These are phyloP conservation scores for Termitomyces sp. DNA, from an alignment of 768 basidiomycete species.

Conservation along the genomic window DNA sequence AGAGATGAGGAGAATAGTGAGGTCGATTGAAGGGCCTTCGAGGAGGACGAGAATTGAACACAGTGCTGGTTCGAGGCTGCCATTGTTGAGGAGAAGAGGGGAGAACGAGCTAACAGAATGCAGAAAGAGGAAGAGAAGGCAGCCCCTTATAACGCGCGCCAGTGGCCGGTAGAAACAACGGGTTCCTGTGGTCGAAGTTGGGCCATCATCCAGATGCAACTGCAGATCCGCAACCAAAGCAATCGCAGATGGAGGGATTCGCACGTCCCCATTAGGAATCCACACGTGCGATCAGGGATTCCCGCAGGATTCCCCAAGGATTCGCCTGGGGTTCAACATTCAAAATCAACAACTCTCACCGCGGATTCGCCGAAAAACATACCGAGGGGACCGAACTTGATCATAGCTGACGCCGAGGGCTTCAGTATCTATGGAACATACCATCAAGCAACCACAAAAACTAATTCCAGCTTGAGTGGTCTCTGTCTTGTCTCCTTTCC, in stretches of 20 bases:
- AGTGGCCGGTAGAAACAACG: conserved; percentile 12
- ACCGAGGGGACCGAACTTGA: background rate
- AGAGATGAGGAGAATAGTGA: conserved; percentile 38
- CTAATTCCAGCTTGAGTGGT: background rate
- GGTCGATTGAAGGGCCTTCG: conserved; percentile 37
- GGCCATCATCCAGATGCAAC: conserved; percentile 9
- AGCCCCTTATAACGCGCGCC: conserved; percentile 21
- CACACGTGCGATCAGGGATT: conserved; percentile 11
- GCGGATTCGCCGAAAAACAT: conserved; percentile 7
- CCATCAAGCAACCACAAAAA: background rate
- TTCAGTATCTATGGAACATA: background rate
- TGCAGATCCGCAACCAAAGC: conserved; percentile 29
- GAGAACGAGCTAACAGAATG: conserved; percentile 19
- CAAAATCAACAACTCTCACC: background rate
- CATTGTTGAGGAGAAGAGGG: conserved; percentile 23
- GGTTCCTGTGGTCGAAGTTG: conserved; percentile 26
- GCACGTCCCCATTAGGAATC: conserved; percentile 10
- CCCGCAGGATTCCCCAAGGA: background rate
- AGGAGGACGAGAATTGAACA: conserved; percentile 35
- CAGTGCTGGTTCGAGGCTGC: conserved; percentile 32
- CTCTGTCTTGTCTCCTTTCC: background rate
- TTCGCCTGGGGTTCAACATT: background rate
- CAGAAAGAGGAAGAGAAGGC: conserved; percentile 20
- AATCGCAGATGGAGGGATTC: conserved; percentile 16
- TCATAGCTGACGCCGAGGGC: background rate